Base-by-base conservation (phyloP, 1,139 yeast genomes). In the Kurtzmaniella natalensis region DNA sequence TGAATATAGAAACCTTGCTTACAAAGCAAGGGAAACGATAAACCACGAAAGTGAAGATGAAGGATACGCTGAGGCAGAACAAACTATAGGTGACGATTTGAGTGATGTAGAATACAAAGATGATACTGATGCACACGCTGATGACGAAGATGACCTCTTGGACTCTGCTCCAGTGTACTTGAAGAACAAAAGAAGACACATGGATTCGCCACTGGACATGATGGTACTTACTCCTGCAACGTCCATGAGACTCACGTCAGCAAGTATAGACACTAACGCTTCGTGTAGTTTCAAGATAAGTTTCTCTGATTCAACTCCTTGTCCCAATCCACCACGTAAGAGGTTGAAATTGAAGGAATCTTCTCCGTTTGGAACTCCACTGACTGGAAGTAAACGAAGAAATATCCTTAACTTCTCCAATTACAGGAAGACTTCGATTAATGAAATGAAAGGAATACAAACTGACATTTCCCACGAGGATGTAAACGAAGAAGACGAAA, bases 241-340 rank as follows among this genome's bases (percentile, higher is more conserved):
- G 9, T n/a, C 30, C n/a, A 20, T 30, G 5, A 35, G 30, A 14
- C 23, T 31, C 14, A 37, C 35, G 39, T 35, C 42, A 8, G 23
- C 30, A 11, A 25, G 30, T 18, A 18, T 27, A 19, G 39, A 37
- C 21, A 34, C 37, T 14, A 30, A 40, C 5, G 28, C 28, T 15
- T 40, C 47, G n/a, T 43, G 44, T 19, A 15, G 19, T 17, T 40
- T 50, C 30, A 57, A 57, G 33, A 31, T 56, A 15, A 56, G 61
- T 34, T 57, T 55, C 30, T 44, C 58, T 16, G 65, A 60, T 39
- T 54, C 64, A 1, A 60, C 66, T 1, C 66, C 66, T 5, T 60
- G 66, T 41, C 66, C 66, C 5, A 40, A 45, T 5, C 57, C 55
- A 20, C 63, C 64, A 9, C 46, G 63, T 31, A 59, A 59, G 45